phyloP scores from a whole-genome alignment of 2,329 filamentous ascomycete genomes.

The Magnaporthiopsis incrustans region DNA sequence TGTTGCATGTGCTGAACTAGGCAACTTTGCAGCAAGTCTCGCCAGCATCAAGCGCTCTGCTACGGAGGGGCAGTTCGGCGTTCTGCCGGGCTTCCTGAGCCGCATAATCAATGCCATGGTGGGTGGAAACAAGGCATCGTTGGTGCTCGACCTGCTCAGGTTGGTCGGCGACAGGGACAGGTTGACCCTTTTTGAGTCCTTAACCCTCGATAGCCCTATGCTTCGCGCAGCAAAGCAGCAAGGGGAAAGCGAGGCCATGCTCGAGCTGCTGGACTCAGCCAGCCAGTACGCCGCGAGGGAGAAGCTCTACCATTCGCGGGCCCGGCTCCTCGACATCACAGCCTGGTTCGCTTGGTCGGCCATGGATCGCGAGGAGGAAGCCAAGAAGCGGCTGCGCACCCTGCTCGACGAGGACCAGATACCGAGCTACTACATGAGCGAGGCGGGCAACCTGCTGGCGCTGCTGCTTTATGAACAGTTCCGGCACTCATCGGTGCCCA shows the following conservation, averaged over 20 bases:
- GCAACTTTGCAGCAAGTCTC: neutral
- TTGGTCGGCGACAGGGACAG: neutral
- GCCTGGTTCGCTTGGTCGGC: neutral
- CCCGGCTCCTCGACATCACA: neutral
- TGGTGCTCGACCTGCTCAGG: neutral
- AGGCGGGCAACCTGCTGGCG: neutral
- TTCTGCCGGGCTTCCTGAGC: neutral
- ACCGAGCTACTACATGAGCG: neutral
- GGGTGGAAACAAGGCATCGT: neutral
- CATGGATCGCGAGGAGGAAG: slow-evolving; percentile 3
- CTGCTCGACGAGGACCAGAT: slow-evolving; percentile 1
- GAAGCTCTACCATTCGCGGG: neutral
- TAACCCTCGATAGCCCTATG: neutral
- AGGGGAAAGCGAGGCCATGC: neutral
- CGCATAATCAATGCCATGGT: neutral
- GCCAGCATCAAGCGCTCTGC: neutral
- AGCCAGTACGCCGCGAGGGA: neutral
- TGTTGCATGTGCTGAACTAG: neutral
- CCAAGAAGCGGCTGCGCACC: slow-evolving; percentile 1
- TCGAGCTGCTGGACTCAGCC: neutral
- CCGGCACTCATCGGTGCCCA: neutral
- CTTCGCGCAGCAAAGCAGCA: neutral
- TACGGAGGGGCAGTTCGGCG: too few species aligned
- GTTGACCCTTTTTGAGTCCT: neutral
- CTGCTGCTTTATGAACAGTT: slow-evolving; percentile 8